phyloP scores from a whole-genome alignment of 2,329 filamentous ascomycete species.

The Fusarium sp. region DNA sequence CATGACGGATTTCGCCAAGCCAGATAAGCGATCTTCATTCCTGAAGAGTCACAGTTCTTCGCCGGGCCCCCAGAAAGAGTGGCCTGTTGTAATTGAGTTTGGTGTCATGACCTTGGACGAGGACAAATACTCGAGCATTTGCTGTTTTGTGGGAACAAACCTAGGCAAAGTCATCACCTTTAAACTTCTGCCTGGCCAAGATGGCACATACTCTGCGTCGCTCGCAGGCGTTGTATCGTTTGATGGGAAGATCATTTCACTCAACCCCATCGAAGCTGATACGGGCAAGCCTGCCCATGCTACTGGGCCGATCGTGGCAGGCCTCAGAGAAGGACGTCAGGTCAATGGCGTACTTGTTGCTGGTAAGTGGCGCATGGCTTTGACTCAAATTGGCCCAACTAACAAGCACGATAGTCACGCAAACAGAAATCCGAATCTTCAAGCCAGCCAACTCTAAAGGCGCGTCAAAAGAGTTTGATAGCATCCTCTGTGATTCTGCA shows the following conservation, averaged over 20 bases:
- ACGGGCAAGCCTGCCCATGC: slow-evolving; percentile 80
- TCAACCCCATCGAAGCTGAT: slow-evolving; percentile 82
- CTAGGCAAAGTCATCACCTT: slow-evolving; percentile 86
- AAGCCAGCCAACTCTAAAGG: slow-evolving; percentile 86
- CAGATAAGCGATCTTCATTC: slow-evolving; percentile 81
- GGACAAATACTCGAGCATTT: slow-evolving; percentile 95
- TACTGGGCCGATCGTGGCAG: slow-evolving; percentile 78
- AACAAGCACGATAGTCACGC: slow-evolving; percentile 59
- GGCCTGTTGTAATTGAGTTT: slow-evolving; percentile 86
- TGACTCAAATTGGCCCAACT: slow-evolving; percentile 22
- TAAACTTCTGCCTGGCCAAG: slow-evolving; percentile 82
- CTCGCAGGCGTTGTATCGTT: slow-evolving; percentile 74
- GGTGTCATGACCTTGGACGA: slow-evolving; percentile 92
- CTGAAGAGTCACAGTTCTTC: slow-evolving; percentile 55
- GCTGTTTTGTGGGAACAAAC: slow-evolving; percentile 90
- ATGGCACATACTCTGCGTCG: slow-evolving; percentile 74
- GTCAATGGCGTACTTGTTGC: slow-evolving; percentile 84
- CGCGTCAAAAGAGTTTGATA: slow-evolving; percentile 90
- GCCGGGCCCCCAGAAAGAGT: slow-evolving; percentile 67
- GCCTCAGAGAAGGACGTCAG: slow-evolving; percentile 77
- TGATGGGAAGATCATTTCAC: slow-evolving; percentile 76
- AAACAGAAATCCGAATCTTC: slow-evolving; percentile 86
- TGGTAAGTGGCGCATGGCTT: slow-evolving; percentile 57
- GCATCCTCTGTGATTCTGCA: slow-evolving; percentile 83
- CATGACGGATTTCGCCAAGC: slow-evolving; percentile 77